Evolutionary conservation across 805 yeast species (phyloP).

Genomic region (Hanseniaspora osmophila): DNA sequence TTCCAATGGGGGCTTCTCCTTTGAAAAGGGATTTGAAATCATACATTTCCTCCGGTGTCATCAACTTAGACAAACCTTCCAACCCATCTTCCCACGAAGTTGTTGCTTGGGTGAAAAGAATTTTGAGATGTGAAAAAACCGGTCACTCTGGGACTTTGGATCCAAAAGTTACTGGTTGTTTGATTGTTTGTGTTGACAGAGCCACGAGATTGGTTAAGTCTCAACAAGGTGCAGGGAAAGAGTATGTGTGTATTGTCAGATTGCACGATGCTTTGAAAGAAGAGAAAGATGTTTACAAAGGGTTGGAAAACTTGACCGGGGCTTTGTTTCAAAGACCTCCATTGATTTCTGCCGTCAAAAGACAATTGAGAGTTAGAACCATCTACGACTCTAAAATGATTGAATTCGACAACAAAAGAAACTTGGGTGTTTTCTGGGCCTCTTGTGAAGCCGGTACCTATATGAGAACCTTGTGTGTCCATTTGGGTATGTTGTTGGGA

Average conservation of each 20-base stretch:
- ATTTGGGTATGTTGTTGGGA: slow-evolving; percentile 93
- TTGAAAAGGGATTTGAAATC: slow-evolving; percentile 83
- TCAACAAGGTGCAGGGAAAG: slow-evolving; percentile 99
- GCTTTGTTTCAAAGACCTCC: slow-evolving; percentile 99
- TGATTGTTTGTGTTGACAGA: slow-evolving; percentile 94
- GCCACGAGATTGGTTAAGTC: slow-evolving; percentile 96
- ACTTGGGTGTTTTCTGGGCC: slow-evolving; percentile 97
- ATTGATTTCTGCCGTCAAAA: slow-evolving; percentile 93
- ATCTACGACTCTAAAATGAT: slow-evolving; percentile 90
- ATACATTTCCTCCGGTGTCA: slow-evolving; percentile 87
- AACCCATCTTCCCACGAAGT: slow-evolving; percentile 98
- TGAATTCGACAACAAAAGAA: slow-evolving; percentile 94
- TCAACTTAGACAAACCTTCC: slow-evolving; percentile 93
- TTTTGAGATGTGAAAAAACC: slow-evolving; percentile 88
- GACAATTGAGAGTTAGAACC: slow-evolving; percentile 96
- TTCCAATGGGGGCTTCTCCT: slow-evolving; percentile 91
- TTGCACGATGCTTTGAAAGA: slow-evolving; percentile 86
- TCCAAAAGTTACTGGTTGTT: slow-evolving; percentile 97
- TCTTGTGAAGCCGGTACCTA: slow-evolving; percentile 99
- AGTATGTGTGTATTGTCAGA: slow-evolving; percentile 94
- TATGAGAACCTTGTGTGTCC: slow-evolving; percentile 98
- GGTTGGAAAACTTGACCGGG: slow-evolving; percentile 90
- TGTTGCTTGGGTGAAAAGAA: slow-evolving; percentile 97
- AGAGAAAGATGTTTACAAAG: slow-evolving; percentile 75
- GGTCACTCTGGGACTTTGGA: slow-evolving; percentile 99